phyloP scores from a whole-genome alignment of 2,329 filamentous ascomycete species.

The Aspergillus brasiliensis region DNA sequence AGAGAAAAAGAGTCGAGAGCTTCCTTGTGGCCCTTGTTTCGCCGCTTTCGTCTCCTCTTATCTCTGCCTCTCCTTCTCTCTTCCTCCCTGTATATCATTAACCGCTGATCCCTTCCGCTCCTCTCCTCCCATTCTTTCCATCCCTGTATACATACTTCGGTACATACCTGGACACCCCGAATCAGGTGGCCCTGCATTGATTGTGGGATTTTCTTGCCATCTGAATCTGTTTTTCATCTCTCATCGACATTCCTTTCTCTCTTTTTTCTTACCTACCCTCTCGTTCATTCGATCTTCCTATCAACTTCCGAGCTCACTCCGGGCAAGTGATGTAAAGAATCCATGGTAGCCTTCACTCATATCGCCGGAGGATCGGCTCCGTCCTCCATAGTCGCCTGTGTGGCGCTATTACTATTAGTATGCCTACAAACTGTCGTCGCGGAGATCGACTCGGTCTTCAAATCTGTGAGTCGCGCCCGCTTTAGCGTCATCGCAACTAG shows the following conservation, averaged over 20 bases:
- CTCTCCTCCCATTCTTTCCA: neutral
- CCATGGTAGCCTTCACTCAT: constrained; percentile 27
- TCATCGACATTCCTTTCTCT: neutral
- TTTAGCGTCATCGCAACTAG: neutral
- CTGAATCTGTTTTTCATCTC: neutral
- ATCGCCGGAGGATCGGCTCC: constrained; percentile 17
- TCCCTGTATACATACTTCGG: constrained; percentile 1
- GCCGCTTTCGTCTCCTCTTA: neutral
- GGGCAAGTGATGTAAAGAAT: constrained; percentile 26
- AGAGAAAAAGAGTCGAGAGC: no score
- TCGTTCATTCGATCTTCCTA: neutral
- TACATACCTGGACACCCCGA: neutral
- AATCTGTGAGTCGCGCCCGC: constrained; percentile 34
- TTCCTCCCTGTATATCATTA: neutral
- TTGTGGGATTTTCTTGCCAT: neutral
- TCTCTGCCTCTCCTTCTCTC: no score
- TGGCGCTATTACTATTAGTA: neutral
- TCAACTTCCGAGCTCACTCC: neutral
- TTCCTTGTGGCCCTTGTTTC: neutral
- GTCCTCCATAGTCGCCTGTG: constrained; percentile 1
- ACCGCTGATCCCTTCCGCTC: neutral
- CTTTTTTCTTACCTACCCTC: neutral
- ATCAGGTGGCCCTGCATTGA: neutral
- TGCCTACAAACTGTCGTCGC: constrained; percentile 21
- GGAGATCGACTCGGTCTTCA: constrained; percentile 38